Evolutionary conservation across 768 basidiomycete species (phyloP), one percentile per base, ranked within the genome.

Genomic region (Krasilnikovozyma curviuscula): DNA sequence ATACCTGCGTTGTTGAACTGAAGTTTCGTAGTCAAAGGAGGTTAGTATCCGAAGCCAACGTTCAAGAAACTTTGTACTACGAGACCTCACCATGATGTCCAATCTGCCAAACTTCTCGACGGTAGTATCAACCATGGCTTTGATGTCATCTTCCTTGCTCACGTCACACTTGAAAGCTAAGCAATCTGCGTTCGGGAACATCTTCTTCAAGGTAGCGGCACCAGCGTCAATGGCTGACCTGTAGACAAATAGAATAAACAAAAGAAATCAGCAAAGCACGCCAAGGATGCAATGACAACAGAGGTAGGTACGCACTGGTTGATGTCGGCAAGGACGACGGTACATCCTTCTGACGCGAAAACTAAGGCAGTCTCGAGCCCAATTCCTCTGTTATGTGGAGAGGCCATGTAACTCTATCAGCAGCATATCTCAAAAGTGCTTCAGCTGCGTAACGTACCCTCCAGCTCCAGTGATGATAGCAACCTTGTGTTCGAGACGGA

Each of bases 311-410:
- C 49, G 28, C 10, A 50, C 49, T 77, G 55, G 64, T 88, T 93
- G 63, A 97, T 76, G 63, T 98, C 93, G 29, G 78, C 81, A 37
- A 89, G 74, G 37, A 95, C 62, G 52, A 97, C 77, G 57, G 79
- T 75, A n/a, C 86, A 86, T 23, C 91, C 89, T 64, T 98, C 93
- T 53, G 75, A 73, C 2, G 91, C 91, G 63, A 98, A 98, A 39
- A 95, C 73, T 52, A 95, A 71, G n/a, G 86, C 78, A 0, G 88
- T 81, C 68, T 98, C 88, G 40, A 97, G 74, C 24, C 93, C 93
- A 63, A 98, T 93, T 1, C 93, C 93, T n/a, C n/a, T n/a, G n/a
- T n/a, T n/a, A n/a, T n/a, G n/a, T n/a, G n/a, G n/a, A n/a, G n/a
- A n/a, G n/a, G n/a, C n/a, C n/a, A n/a, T n/a, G n/a, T n/a, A n/a